Conservation (phyloP, 768 basidiomycete genomes). For the Tulasnella sp. region DNA sequence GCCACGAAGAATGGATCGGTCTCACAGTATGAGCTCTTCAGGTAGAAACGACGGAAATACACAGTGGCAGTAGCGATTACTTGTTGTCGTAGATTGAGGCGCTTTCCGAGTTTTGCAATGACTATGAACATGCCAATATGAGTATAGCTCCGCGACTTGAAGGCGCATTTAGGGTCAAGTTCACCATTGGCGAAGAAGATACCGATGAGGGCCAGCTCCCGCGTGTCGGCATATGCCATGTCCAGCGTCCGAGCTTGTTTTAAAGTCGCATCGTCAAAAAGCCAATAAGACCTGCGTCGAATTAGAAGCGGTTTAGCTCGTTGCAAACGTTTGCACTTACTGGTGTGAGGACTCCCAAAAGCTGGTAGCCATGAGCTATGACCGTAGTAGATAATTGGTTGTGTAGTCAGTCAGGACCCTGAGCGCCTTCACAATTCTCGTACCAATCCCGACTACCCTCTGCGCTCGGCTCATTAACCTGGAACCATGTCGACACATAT, state of each 20-base stretch:
- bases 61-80: constrained; percentile 91
- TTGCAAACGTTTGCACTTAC: constrained; percentile 34
- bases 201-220: constrained; percentile 70
- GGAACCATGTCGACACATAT: constrained; percentile 11
- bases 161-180: constrained; percentile 14
- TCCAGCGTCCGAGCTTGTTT: constrained; percentile 68
- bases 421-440: background rate
- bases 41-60: constrained; percentile 93
- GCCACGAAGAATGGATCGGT: constrained; percentile 92
- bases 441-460: constrained; percentile 2
- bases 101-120: constrained; percentile 79
- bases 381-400: constrained; percentile 1
- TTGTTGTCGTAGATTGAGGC: constrained; percentile 71
- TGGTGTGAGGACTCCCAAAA: constrained; percentile 90
- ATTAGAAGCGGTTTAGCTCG: background rate
- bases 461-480: background rate
- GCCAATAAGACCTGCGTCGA: constrained; percentile 70
- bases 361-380: constrained; percentile 67
- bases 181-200: constrained; percentile 84
- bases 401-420: background rate
- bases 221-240: constrained; percentile 63
- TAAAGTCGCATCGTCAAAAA: constrained; percentile 70
- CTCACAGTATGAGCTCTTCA: constrained; percentile 91
- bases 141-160: background rate
- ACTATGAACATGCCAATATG: constrained; percentile 34